These are phyloP conservation scores for Penicillium parvum DNA, from an alignment of 495 filamentous ascomycete species.

Conservation along the genomic window DNA sequence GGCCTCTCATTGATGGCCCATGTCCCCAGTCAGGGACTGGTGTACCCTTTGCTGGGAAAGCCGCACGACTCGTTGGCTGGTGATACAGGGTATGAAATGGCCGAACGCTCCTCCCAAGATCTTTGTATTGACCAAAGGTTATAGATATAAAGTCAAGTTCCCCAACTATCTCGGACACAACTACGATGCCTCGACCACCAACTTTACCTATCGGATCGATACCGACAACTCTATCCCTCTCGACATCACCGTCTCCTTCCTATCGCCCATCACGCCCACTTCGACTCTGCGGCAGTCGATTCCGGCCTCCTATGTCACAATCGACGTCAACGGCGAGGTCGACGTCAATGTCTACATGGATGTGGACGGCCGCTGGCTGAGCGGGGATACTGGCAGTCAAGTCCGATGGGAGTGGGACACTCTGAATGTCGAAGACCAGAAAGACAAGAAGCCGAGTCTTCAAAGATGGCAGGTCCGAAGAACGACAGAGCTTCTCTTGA, in stretches of 20 bases:
- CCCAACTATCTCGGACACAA: slow-evolving; percentile 72
- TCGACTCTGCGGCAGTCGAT: slow-evolving; percentile 89
- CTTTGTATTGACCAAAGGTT: background rate
- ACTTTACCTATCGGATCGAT: slow-evolving; percentile 74
- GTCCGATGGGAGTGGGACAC: slow-evolving; percentile 65
- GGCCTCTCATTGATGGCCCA: slow-evolving; percentile 79
- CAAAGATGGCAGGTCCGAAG: slow-evolving; percentile 64
- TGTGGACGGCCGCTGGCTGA: slow-evolving; percentile 86
- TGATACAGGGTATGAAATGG: slow-evolving; percentile 38
- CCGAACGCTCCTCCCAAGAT: background rate
- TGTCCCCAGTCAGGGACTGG: slow-evolving; percentile 60
- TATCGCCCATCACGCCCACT: slow-evolving; percentile 89
- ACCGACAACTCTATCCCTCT: slow-evolving; percentile 34
- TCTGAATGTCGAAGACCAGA: slow-evolving; percentile 26
- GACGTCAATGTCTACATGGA: slow-evolving; percentile 83
- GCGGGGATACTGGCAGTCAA: slow-evolving; percentile 61
- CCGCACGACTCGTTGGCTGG: slow-evolving; percentile 72
- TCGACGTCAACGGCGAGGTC: slow-evolving; percentile 66
- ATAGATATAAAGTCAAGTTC: slow-evolving; percentile 60
- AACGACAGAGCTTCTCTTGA: slow-evolving; percentile 61
- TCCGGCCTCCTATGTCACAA: slow-evolving; percentile 78
- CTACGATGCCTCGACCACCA: slow-evolving; percentile 91
- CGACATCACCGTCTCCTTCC: slow-evolving; percentile 74
- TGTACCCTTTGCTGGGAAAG: slow-evolving; percentile 85
- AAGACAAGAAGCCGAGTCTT: slow-evolving; percentile 30